phyloP scores from a whole-genome alignment of 2,329 filamentous ascomycete species.

The Fusarium anguioides region DNA sequence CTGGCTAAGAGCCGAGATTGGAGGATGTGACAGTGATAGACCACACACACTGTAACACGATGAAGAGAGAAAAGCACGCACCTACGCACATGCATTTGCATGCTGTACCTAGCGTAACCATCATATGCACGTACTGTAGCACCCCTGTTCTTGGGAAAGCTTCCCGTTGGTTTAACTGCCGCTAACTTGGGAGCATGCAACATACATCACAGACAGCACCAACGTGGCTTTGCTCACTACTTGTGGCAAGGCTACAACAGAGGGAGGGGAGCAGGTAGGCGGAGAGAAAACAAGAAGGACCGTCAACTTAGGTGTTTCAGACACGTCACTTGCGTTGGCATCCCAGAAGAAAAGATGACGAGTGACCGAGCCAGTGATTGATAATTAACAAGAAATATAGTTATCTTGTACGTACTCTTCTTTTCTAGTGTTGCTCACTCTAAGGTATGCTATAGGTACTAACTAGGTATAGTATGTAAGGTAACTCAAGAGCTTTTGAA shows the following conservation, averaged over 20 bases:
- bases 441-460: constrained; percentile 8
- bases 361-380: not conserved
- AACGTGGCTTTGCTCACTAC: constrained; percentile 12
- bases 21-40: constrained; percentile 33
- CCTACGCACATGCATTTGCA: constrained; percentile 16
- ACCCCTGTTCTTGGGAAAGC: constrained; percentile 2
- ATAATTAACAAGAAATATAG: not conserved
- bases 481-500: constrained; percentile 9
- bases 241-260: constrained; percentile 1
- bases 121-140: not conserved
- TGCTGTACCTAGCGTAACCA: constrained; percentile 16
- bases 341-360: not conserved
- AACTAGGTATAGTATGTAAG: not conserved
- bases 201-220: constrained; percentile 34
- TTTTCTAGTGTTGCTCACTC: constrained; percentile 19
- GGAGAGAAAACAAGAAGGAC: not conserved
- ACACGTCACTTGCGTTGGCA: constrained; percentile 16
- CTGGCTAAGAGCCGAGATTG: constrained; percentile 29
- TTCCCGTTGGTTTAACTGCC: constrained; percentile 29
- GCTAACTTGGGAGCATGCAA: constrained; percentile 32
- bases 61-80: not conserved
- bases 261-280: not conserved
- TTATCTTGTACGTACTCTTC: not conserved
- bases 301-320: not conserved
- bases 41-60: constrained; percentile 25